Evolutionary conservation across 257 asterid species (phyloP), one percentile per base, ranked within the genome.

Genomic region (Solanum dulcamara): DNA sequence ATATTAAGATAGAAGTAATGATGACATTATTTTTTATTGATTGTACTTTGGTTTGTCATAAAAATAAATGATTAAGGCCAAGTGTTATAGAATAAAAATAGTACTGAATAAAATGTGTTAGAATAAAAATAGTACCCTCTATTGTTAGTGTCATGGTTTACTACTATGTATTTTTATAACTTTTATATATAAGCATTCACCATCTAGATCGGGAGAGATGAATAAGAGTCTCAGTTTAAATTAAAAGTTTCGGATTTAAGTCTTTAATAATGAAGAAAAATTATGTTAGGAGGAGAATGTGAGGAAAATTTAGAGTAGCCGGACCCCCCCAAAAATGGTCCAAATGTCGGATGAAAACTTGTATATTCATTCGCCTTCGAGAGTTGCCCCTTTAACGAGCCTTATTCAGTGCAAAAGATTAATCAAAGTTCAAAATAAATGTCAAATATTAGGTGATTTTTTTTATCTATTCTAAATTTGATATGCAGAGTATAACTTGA

Each of bases 391-490:
- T 60, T 26, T 64, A 28, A 64, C 1, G n/a, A 7, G 1, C 0
- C 6, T 66, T 28, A 53, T 1, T 1, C 24, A 53, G 1, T 7
- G 74, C 0, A 11, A 64, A 2, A 10, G 5, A 28, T 14, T 64
- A 64, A 14, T 28, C 2, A 5, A 6, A 6, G 4, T 13, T 13
- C 0, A 1, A 13, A 28, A 2, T 20, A 3, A 0, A 14, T 8
- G 0, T 64, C 4, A 53, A 55, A 22, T 55, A 55, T 10, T 9
- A 55, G 64, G 2, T 22, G 1, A 22, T 55, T 55, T 55, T 2
- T 9, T 55, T 5, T 10, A 22, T 9, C 0, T 55, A 0, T 8
- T 55, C 13, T 55, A 55, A 55, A 22, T 5, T 55, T 22, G 9
- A 55, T 26, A 9, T 2, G 22, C 2, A 22, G 0, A 55, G 14